Base-by-base conservation (phyloP, 495 filamentous ascomycete species). In the Aspergillus nanangensis region DNA sequence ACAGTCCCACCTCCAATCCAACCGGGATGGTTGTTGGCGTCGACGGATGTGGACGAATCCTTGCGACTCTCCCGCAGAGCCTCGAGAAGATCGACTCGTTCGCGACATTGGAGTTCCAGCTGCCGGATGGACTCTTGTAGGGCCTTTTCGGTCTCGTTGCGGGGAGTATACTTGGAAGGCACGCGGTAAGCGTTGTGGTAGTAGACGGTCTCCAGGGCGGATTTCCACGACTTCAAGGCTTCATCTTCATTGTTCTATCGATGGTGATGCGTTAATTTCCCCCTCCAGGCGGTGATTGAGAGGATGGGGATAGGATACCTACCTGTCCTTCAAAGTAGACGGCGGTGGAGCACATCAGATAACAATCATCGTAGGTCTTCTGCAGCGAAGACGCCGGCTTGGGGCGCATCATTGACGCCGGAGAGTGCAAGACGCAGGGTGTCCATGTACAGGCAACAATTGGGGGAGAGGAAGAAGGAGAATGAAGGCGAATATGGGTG, bases 281-380 rank as follows among this genome's bases (percentile, higher is more conserved):
- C 10, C 1, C 10, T 32, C 2, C 2, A 46, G 18, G 31, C 38
- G 9, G 27, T 29, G 10, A 24, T 14, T 14, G 29, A 32, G n/a
- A 18, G 20, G 18, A 11, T 15, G 20, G 31, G 24, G 31, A 25
- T 41, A 34, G 18, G 29, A 18, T 13, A 55, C 57, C 34, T 65
- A 93, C 90, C 78, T 95, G 86, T 56, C 84, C 83, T 63, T 96
- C 90, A 63, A 93, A 95, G 67, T 95, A 95, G 50, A 96, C 86
- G 46, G 93, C 93, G 8, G 90, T 97, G 1, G 90, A 96, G 65
- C 89, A 95, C 52, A 84, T 87, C 45, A 96, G 72, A 66, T 95
- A 95, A 66, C 87, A 89, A 58, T 96, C 89, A 72, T 97, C 90
- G 69, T 96, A 96, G 45, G 89, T 95, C 78, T 96, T 96, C 74